Evolutionary conservation across 164 flowering plant genomes (phyloP).

Genomic region (Stephania cephalantha): DNA sequence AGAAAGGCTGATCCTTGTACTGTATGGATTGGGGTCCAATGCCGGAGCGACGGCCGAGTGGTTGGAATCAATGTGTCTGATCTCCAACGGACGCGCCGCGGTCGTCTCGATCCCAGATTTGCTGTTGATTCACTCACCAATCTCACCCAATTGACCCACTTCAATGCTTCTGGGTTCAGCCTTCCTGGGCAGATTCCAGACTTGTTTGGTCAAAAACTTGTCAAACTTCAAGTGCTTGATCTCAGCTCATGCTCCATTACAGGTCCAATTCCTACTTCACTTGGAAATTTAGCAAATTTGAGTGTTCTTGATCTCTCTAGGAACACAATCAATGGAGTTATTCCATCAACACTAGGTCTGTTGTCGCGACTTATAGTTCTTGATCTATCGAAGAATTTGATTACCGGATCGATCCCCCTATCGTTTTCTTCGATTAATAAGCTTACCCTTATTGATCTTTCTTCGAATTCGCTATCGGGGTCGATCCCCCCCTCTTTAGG

Average conservation of each 20-base stretch:
- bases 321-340: conserved; percentile 37
- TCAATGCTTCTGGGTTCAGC: conserved; percentile 58
- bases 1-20: conserved; percentile 58
- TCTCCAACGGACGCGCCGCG: conserved; percentile 40
- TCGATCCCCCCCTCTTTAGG: conserved; percentile 37
- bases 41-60: conserved; percentile 45
- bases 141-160: conserved; percentile 38
- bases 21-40: conserved; percentile 54
- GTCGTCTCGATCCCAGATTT: conserved; percentile 42
- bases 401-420: conserved; percentile 38
- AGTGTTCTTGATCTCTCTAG: conserved; percentile 36
- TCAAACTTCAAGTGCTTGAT: conserved; percentile 53
- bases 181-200: conserved; percentile 69
- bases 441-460: conserved; percentile 33
- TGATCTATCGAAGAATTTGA: conserved; percentile 34
- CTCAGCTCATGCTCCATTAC: conserved; percentile 43
- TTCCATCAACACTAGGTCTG: conserved; percentile 29
- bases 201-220: conserved; percentile 51
- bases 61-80: conserved; percentile 47
- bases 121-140: conserved; percentile 51
- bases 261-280: conserved; percentile 46
- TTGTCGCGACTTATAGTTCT: conserved; percentile 24
- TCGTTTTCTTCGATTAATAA: conserved; percentile 20
- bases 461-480: conserved; percentile 43
- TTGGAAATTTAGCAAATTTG: conserved; percentile 40